These are phyloP conservation scores for Kodamaea kaohsiungensis DNA, from an alignment of 805 yeast genomes.

Conservation along the genomic window DNA sequence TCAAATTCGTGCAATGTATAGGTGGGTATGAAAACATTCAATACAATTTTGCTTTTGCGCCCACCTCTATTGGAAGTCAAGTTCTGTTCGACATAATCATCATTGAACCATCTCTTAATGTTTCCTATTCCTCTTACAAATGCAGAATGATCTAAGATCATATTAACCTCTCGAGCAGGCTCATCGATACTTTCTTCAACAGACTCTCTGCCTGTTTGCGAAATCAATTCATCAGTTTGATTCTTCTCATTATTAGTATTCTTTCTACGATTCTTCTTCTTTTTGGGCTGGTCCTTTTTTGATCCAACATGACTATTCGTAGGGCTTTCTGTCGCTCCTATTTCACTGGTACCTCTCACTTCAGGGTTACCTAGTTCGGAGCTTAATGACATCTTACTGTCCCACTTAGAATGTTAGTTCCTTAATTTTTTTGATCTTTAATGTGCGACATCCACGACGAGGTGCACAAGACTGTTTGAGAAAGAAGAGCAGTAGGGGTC, in stretches of 20 bases:
- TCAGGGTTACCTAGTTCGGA: not conserved
- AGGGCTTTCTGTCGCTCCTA: not conserved
- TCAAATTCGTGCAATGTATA: constrained; percentile 35
- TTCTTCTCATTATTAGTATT: not conserved
- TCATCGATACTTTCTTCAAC: not conserved
- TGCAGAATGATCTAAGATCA: constrained; percentile 68
- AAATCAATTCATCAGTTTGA: constrained; percentile 6
- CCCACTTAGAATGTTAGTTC: not conserved
- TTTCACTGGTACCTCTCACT: not conserved
- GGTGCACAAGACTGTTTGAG: no score
- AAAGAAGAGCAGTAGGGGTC: no score
- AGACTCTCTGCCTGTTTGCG: not conserved
- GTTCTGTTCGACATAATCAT: constrained; percentile 32
- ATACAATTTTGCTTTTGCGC: constrained; percentile 19
- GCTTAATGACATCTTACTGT: not conserved
- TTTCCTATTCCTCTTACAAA: constrained; percentile 69
- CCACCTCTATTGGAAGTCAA: constrained; percentile 13
- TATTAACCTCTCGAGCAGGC: constrained; percentile 21
- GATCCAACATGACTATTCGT: not conserved
- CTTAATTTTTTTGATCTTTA: not conserved
- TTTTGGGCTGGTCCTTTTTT: not conserved
- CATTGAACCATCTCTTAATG: constrained; percentile 60
- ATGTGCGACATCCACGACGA: not conserved
- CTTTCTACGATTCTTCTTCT: constrained; percentile 1
- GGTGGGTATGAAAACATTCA: constrained; percentile 52